Evolutionary conservation across 2,329 filamentous ascomycete genomes (phyloP), one percentile per base, ranked within the genome.

Genomic region (Talaromyces sp.): DNA sequence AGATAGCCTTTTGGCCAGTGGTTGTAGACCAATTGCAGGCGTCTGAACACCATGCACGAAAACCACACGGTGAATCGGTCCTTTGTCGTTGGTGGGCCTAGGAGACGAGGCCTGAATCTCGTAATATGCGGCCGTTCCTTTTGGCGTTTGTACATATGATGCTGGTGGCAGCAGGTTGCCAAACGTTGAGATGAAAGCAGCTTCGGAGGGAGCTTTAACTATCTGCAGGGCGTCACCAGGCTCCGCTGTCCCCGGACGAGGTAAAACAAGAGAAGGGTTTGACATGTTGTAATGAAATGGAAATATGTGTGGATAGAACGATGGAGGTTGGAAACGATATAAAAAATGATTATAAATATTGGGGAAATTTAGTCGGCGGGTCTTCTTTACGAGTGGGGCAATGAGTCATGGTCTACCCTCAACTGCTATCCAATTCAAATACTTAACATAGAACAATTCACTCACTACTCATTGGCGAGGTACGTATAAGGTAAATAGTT

Each of bases 1-100:
- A 1, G 72, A 69, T 1, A 84, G 70, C 0, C 66, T 63, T 6
- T 63, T 59, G 13, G 58, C 53, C 10, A 59, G n/a, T 10, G 58
- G 53, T 11, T 52, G 43, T 7, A 59, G 41, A 3, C 58, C 58
- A 8, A 59, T 43, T 5, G 58, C 52, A 4, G 58, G 38, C 21
- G 58, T 59, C 14, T 56, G 52, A 19, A 29, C 7, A n/a, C 58
- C 58, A 21, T 59, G 58, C 1, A 59, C 38, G n/a, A 59, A 38
- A 55, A 59, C 6, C 10, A 59, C 53, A 17, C 58, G 58, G 24
- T 6, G 3, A 21, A 51, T 51, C 4, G 27, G 2, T 1, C 27
- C 11, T 19, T 31, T 31, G 8, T 4, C 2, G 21, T 35, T 17
- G 27, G 27, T 21, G 9, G 58, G 1, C n/a, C 17, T 4, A 6